A percentile compares a stretch with the other conserved stretches of the same genome.
These are phyloP conservation scores for Syncephalastrum contaminatum DNA, from an alignment of 371 early-diverging fungal species.

Conservation along the genomic window DNA sequence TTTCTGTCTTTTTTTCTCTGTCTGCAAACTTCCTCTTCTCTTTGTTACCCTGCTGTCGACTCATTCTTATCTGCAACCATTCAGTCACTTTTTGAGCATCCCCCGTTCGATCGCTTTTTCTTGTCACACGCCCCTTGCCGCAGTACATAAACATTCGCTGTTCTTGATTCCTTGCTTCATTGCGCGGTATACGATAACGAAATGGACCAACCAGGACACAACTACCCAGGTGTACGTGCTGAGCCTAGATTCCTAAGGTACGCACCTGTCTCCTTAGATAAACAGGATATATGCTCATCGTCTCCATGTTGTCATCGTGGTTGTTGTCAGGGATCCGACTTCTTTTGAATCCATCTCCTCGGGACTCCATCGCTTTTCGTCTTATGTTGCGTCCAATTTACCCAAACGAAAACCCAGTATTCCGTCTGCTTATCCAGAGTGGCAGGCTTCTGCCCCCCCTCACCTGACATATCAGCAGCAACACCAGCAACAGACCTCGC, in stretches of 20 bases:
- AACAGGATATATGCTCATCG: not conserved
- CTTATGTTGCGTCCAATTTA: conserved; percentile 53
- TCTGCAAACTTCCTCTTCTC: too few species aligned
- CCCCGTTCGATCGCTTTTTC: too few species aligned
- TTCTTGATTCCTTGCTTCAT: too few species aligned
- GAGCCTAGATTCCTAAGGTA: conserved; percentile 50
- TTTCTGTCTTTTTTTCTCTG: too few species aligned
- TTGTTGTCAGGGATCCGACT: conserved; percentile 51
- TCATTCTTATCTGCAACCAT: too few species aligned
- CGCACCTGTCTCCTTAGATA: not conserved
- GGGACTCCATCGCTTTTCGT: conserved; percentile 56
- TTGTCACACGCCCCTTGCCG: too few species aligned
- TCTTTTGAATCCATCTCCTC: conserved; percentile 60
- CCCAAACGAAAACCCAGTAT: conserved; percentile 41
- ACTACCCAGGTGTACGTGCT: conserved; percentile 45
- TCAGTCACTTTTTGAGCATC: too few species aligned
- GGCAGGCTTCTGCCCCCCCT: conserved; percentile 18
- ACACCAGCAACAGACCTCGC: conserved; percentile 7
- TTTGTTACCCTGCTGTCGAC: too few species aligned
- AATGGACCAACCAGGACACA: conserved; percentile 13
- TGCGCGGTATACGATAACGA: too few species aligned
- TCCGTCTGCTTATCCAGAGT: conserved; percentile 38
- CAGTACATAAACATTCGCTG: too few species aligned
- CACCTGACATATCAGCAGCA: conserved; percentile 22
- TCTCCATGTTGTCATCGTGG: not conserved